phyloP scores from a whole-genome alignment of 1,139 yeast species.

The Pichia sp. region DNA sequence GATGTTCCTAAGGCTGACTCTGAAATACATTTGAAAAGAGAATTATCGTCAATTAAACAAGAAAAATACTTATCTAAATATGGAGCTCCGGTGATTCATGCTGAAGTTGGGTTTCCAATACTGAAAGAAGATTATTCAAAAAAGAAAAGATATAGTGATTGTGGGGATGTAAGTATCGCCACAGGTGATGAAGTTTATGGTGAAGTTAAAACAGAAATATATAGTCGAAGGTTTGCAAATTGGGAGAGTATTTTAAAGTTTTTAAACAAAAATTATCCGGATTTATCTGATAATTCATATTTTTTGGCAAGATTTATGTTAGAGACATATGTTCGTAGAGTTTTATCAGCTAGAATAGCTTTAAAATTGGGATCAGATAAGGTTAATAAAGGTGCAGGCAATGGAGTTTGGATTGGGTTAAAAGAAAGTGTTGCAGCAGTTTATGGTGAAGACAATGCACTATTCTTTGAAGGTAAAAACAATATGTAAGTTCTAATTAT shows the following conservation, averaged over 20 bases:
- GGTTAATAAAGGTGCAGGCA: conserved; percentile 16
- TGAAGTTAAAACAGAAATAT: conserved; percentile 17
- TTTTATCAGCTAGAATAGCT: conserved; percentile 25
- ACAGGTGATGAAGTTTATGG: conserved; percentile 24
- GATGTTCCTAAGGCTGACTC: too few relatives aligned
- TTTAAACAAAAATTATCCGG: conserved; percentile 15
- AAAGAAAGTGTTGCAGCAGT: conserved; percentile 16
- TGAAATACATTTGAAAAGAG: too few relatives aligned
- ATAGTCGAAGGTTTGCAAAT: conserved; percentile 10
- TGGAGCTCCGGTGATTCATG: conserved; percentile 9
- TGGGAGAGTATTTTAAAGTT: conserved; percentile 17
- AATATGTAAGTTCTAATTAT: too few relatives aligned
- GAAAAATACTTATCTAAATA: conserved; percentile 5
- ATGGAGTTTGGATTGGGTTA: conserved; percentile 14
- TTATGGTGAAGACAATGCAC: conserved; percentile 24
- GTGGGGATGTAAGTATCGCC: conserved; percentile 25
- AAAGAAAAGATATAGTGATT: conserved; percentile 18
- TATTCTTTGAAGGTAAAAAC: conserved; percentile 22
- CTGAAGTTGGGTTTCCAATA: neutral
- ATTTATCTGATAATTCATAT: conserved; percentile 23
- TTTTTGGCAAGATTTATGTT: conserved; percentile 22
- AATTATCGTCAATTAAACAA: neutral
- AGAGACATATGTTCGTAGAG: conserved; percentile 27
- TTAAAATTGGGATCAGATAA: conserved; percentile 22
- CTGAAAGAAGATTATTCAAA: conserved; percentile 1